Evolutionary conservation across 805 yeast species (phyloP).

Genomic region (Hanseniaspora osmophila): DNA sequence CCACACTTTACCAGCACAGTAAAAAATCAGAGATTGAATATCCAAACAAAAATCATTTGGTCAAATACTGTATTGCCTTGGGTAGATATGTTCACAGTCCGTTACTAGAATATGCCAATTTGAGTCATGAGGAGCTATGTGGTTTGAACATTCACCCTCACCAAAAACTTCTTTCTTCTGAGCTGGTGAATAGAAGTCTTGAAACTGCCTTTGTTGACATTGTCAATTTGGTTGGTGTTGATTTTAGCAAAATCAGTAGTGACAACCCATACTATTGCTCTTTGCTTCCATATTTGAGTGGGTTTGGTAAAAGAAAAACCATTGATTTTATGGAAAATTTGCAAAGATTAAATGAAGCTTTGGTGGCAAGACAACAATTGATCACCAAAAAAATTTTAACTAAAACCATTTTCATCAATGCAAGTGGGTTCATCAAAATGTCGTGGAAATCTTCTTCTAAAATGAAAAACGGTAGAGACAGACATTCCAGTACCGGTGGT

Average conservation of each 20-base stretch:
- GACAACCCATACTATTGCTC: constrained; percentile 54
- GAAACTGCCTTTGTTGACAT: constrained; percentile 81
- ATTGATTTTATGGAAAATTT: constrained; percentile 72
- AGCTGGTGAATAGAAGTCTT: constrained; percentile 46
- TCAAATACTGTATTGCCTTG: constrained; percentile 73
- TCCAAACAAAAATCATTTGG: constrained; percentile 69
- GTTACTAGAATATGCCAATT: constrained; percentile 71
- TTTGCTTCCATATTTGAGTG: constrained; percentile 66
- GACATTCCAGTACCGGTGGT: constrained; percentile 13
- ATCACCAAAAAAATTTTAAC: constrained; percentile 69
- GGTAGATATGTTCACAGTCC: constrained; percentile 92
- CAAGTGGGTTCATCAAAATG: constrained; percentile 78
- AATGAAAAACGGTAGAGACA: no score
- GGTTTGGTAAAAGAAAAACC: constrained; percentile 93
- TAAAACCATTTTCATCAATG: constrained; percentile 74
- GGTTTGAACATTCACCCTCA: constrained; percentile 56
- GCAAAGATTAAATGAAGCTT: constrained; percentile 36
- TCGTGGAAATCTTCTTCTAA: constrained; percentile 20
- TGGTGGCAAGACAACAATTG: constrained; percentile 70
- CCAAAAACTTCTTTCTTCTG: constrained; percentile 58
- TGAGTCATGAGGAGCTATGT: constrained; percentile 53
- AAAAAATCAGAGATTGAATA: constrained; percentile 62
- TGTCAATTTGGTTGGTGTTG: constrained; percentile 84
- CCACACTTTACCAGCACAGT: constrained; percentile 74
- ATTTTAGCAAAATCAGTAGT: constrained; percentile 77